Conservation (phyloP, 805 yeast genomes). For the Danielia oregonensis region DNA sequence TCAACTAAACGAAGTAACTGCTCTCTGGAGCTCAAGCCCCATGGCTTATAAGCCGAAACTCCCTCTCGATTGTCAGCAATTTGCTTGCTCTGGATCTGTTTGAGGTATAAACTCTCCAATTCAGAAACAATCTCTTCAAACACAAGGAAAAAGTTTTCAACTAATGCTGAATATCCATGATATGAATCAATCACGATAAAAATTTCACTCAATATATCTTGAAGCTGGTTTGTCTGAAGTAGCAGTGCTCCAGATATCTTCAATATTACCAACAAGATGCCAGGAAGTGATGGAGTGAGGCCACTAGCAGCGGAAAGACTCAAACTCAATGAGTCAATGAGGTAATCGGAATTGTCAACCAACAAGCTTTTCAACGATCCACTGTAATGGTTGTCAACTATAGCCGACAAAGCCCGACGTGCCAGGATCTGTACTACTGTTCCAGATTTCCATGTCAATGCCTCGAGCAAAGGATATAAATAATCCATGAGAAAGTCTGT, state of each 20-base stretch:
- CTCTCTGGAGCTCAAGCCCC: conserved; percentile 52
- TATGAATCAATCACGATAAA: conserved; percentile 77
- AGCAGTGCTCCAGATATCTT: conserved; percentile 67
- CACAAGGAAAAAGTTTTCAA: conserved; percentile 69
- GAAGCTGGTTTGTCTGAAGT: conserved; percentile 52
- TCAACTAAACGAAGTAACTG: conserved; percentile 45
- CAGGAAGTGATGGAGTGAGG: conserved; percentile 69
- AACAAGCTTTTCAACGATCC: conserved; percentile 58
- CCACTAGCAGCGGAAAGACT: conserved; percentile 61
- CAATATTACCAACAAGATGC: conserved; percentile 65
- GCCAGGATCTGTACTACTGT: conserved; percentile 54
- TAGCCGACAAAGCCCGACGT: conserved; percentile 45
- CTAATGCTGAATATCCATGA: conserved; percentile 73
- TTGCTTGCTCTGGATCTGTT: conserved; percentile 4
- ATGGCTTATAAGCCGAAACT: conserved; percentile 40
- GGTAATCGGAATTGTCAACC: conserved; percentile 69
- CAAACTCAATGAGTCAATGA: conserved; percentile 73
- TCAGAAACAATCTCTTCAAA: conserved; percentile 59
- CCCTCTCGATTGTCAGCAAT: conserved; percentile 8
- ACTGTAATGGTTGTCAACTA: conserved; percentile 41
- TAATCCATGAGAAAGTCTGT: conserved; percentile 62
- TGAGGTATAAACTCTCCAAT: conserved; percentile 32
- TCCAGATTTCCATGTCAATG: conserved; percentile 53
- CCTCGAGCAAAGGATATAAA: conserved; percentile 69
- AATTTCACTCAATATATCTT: conserved; percentile 69